Evolutionary conservation across 495 filamentous ascomycete genomes (phyloP), one percentile per base, ranked within the genome.

Genomic region (Tuber magnatum): DNA sequence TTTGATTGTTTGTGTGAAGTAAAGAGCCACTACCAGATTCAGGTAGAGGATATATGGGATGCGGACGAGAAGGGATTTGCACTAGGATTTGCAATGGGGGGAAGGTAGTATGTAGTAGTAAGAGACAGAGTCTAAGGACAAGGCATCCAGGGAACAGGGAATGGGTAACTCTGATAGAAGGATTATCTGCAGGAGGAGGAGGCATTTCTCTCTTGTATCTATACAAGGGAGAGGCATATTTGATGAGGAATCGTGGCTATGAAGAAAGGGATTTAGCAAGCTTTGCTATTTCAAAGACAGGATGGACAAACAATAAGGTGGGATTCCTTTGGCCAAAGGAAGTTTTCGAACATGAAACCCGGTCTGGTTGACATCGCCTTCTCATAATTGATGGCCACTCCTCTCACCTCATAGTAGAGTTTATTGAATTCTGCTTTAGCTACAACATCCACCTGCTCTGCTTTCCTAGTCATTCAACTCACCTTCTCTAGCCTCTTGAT

Each of bases 321-420:
- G 71, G 56, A 6, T 76, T 74, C 9, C 20, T 10, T 4, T 73
- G 74, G 77, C 48, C 75, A 12, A 72, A 77, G 32, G 35, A 24
- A 1, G 38, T 77, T 40, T 77, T 80, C 68, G 68, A 75, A 38
- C 42, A 38, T n/a, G n/a, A 61, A 5, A 70, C 71, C 8, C 69
- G 32, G n/a, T 56, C 65, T 5, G 35, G 16, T 42, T 8, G 22
- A 38, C 42, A 73, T 12, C 68, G 71, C 24, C 68, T 78, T 1
- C 46, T 78, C 14, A 78, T 78, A 46, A 72, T 74, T 61, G 68
- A 78, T 46, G 68, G 77, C 18, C 77, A 78, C 44, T 72, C 71
- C 20, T 78, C 68, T n/a, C 74, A 78, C 56, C 28, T 76, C 0
- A 51, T 38, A 1, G 4, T 69, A 1, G 46, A 73, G 40, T 78